Conservation (phyloP, 2,329 filamentous ascomycete species). For the Cryphonectria japonica region DNA sequence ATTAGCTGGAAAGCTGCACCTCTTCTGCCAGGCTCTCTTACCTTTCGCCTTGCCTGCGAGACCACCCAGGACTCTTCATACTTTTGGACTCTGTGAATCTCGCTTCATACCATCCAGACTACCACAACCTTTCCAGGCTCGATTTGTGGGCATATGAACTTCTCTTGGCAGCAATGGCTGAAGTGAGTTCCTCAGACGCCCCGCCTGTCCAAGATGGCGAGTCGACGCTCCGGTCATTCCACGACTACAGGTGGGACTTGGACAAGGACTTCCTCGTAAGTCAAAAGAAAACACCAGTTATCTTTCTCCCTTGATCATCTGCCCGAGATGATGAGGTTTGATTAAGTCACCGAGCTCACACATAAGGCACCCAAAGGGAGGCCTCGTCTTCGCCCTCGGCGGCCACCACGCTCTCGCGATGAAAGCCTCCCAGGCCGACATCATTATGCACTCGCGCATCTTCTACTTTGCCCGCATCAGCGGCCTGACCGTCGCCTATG, state of each 20-base stretch:
- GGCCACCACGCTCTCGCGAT: constrained; percentile 26
- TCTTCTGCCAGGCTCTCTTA: not conserved
- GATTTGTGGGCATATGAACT: not conserved
- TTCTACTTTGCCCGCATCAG: constrained; percentile 66
- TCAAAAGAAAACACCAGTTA: not conserved
- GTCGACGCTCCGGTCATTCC: constrained; percentile 22
- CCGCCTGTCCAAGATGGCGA: constrained; percentile 5
- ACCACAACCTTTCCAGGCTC: not conserved
- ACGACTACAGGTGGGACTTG: constrained; percentile 28
- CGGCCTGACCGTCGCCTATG: constrained; percentile 63
- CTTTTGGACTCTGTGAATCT: not conserved
- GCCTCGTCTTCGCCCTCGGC: constrained; percentile 28
- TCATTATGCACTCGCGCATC: constrained; percentile 35
- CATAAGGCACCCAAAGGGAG: constrained; percentile 16
- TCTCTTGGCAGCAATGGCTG: constrained; percentile 14
- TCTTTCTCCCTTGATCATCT: not conserved
- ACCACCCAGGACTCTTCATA: not conserved
- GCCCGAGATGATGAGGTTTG: not conserved
- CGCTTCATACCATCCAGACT: not conserved
- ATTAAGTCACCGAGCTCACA: not conserved
- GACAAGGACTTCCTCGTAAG: constrained; percentile 30
- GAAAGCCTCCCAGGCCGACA: constrained; percentile 29
- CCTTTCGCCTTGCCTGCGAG: not conserved
- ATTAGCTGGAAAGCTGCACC: not conserved
- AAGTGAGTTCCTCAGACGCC: not conserved